phyloP scores from a whole-genome alignment of 345 rosid genomes.

The Moricandia moricandioides region DNA sequence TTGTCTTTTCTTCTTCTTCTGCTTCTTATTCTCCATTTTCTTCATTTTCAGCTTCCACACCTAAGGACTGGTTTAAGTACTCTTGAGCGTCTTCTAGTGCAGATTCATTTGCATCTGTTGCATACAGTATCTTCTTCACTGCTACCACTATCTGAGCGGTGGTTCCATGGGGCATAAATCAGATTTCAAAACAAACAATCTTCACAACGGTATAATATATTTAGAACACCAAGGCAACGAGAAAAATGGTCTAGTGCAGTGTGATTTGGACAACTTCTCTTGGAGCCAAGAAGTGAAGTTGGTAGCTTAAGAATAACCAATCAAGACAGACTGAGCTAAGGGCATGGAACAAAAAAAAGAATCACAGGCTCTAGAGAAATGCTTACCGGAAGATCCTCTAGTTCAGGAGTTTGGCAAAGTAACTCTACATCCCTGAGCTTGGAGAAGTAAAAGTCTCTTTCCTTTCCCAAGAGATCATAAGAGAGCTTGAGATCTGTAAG shows the following conservation, averaged over 20 bases:
- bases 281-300: not conserved
- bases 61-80: slow-evolving; percentile 42
- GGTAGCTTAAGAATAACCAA: slow-evolving; percentile 4
- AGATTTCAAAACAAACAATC: not conserved
- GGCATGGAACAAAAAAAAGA: not conserved
- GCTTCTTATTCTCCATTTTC: not conserved
- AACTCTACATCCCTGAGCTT: slow-evolving; percentile 80
- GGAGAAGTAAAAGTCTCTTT: slow-evolving; percentile 88
- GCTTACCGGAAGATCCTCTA: slow-evolving; percentile 63
- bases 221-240: not conserved
- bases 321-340: slow-evolving; percentile 7
- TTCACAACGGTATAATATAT: not conserved
- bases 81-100: slow-evolving; percentile 72
- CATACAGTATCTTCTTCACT: slow-evolving; percentile 81
- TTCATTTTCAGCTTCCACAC: not conserved
- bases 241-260: not conserved
- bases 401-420: slow-evolving; percentile 73
- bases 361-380: not conserved
- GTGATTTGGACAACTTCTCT: not conserved
- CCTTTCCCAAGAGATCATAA: slow-evolving; percentile 71
- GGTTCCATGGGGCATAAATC: slow-evolving; percentile 3
- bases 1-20: slow-evolving; percentile 6
- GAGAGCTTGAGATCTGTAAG: slow-evolving; percentile 80
- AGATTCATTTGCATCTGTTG: slow-evolving; percentile 73
- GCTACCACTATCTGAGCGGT: slow-evolving; percentile 65